Evolutionary conservation across 2,329 filamentous ascomycete species (phyloP).

Genomic region (Ophiostoma montium): DNA sequence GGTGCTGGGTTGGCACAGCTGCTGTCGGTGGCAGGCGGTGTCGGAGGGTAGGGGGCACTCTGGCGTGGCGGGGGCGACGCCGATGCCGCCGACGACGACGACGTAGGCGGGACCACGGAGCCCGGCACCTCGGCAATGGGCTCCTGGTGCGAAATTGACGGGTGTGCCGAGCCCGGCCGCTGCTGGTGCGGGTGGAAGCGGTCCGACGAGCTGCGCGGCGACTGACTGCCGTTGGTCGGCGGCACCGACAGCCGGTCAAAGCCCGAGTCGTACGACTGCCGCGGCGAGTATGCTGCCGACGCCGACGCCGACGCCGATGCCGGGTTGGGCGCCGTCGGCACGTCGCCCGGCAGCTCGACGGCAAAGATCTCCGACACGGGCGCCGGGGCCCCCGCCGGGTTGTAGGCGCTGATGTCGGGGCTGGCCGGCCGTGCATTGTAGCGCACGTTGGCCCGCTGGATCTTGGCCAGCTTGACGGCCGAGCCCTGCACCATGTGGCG

Average conservation of each 20-base stretch:
- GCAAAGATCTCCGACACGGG: slow-evolving; percentile 25
- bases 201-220: slow-evolving; percentile 38
- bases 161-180: slow-evolving; percentile 10
- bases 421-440: slow-evolving; percentile 33
- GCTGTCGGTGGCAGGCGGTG: slow-evolving; percentile 10
- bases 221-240: slow-evolving; percentile 22
- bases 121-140: slow-evolving; percentile 15
- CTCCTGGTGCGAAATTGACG: slow-evolving; percentile 18
- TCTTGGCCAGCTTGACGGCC: slow-evolving; percentile 69
- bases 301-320: too few species aligned
- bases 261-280: slow-evolving; percentile 44
- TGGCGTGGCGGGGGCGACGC: slow-evolving; percentile 17
- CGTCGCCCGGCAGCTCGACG: slow-evolving; percentile 44
- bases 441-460: slow-evolving; percentile 60
- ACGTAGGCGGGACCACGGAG: slow-evolving; percentile 15
- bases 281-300: slow-evolving; percentile 24
- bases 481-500: slow-evolving; percentile 65
- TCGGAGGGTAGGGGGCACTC: slow-evolving; percentile 10
- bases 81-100: slow-evolving; percentile 17
- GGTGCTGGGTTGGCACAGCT: neutral
- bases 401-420: slow-evolving; percentile 1
- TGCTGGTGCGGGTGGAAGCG: slow-evolving; percentile 18
- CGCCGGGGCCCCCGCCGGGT: slow-evolving; percentile 24
- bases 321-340: slow-evolving; percentile 21
- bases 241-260: slow-evolving; percentile 31